Evolutionary conservation across 768 basidiomycete species (phyloP), one percentile per base, ranked within the genome.

Genomic region (Leucocoprinus sp.): DNA sequence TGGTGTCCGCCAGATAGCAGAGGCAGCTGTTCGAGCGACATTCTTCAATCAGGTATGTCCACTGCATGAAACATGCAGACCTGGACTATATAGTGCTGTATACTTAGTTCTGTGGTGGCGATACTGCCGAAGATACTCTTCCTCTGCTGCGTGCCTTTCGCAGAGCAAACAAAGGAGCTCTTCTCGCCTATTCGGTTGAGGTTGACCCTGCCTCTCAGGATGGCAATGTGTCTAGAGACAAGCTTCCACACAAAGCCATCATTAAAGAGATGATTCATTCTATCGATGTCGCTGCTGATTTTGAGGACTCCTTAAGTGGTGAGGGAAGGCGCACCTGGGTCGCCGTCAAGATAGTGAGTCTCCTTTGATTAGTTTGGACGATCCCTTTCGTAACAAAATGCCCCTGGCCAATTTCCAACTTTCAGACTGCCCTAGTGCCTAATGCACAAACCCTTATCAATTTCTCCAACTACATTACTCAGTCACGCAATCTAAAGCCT

Each of bases 171-270:
- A 84, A 81, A 50, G 93, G 89, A 2, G 69, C 75, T 7, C 63
- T 96, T 9, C 78, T 96, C 52, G 81, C 75, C 17, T 95, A 96
- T 64, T 85, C 82, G 40, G 89, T 90, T 21, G 90, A 93, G 62
- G 90, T 86, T 8, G 80, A 90, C 52, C 15, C 50, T 48, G 5
- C 46, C 2, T 43, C 52, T 43, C 55, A 38, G 48, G 55, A 35
- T 34, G 40, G 39, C 27, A 39, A 50, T 36, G 37, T 52, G 42
- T 53, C 57, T 34, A 54, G 53, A 23, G 54, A 60, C 28, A 43
- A 54, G 4, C 64, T 63, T 7, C 61, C 67, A 5, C 72, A 87
- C 62, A 78, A 82, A 57, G 72, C 69, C 21, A 76, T 84, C 48
- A 75, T 91, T 0, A 64, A 77, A 15, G 92, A 95, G 64, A 86